These are phyloP conservation scores for Lipomyces mesembrius DNA, from an alignment of 805 yeast species.

Conservation along the genomic window DNA sequence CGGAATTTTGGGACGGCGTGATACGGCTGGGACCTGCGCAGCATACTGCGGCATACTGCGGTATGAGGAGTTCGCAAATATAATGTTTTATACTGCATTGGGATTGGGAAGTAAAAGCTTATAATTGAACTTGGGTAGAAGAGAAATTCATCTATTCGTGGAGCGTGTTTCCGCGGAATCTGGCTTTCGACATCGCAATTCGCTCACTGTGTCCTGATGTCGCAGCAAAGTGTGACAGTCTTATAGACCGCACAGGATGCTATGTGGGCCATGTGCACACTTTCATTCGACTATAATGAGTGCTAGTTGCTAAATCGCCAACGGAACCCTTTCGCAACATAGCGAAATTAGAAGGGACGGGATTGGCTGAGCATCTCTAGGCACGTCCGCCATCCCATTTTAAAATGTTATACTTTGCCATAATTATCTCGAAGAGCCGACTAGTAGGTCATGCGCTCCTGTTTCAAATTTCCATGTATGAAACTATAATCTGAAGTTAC, in stretches of 20 bases:
- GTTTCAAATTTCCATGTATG: too few relatives aligned
- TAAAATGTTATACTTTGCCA: background rate
- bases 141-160: background rate
- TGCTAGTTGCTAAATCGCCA: background rate
- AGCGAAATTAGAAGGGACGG: background rate
- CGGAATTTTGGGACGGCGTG: conserved; percentile 54
- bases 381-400: background rate
- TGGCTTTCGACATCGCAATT: background rate
- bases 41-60: background rate
- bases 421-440: too few relatives aligned
- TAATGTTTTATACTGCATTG: background rate
- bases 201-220: background rate
- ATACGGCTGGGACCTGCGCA: background rate
- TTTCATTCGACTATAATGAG: background rate
- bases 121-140: background rate
- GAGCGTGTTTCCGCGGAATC: background rate
- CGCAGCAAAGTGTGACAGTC: background rate
- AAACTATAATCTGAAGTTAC: too few relatives aligned
- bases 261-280: background rate
- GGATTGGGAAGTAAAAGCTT: background rate
- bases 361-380: background rate
- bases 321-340: background rate
- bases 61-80: background rate
- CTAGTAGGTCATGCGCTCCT: too few relatives aligned
- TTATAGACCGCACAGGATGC: background rate